Base-by-base conservation (phyloP, 805 yeast species). In the Vanderwaltozyma polyspora region DNA sequence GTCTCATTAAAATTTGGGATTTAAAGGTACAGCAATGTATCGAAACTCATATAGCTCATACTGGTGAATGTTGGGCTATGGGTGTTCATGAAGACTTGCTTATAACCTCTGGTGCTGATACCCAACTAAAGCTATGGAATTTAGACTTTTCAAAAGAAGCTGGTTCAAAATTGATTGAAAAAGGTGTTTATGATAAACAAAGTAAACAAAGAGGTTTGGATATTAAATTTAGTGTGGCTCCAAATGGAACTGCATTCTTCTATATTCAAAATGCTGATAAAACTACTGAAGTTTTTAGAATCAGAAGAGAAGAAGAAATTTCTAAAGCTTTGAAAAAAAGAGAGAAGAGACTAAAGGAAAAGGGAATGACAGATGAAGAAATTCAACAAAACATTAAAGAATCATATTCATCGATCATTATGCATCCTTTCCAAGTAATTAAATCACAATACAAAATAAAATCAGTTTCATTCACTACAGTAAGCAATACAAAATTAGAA, bases 11-110 rank as follows among this genome's bases (percentile, higher is more conserved):
- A 55, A 59, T 91, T 24, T 91, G 99, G 99, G 97, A 91, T 51
- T 60, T 91, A 46, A 79, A 77, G 48, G 63, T 91, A 4, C 85
- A 82, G 53, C 94, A 85, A 55, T 84, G 96, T 59, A 65, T 86
- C 5, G 99, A 91, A 55, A 87, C 97, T 1, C 96, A 87, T 54
- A 76, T 86, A 41, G 95, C 96, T 0, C 95, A 85, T 54, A 68
- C 81, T 16, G 87, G 89, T 38, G 97, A 91, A 57, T 84, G 95
- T 62, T 91, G 97, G 97, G 65, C 82, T 3, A 56, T 86, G 49
- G 81, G 74, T 3, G 53, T 75, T 14, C 62, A 64, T 29, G 53
- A 57, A 8, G 55, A 63, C 22, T 42, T 77, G 34, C 61, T 72
- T 19, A 58, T 86, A 15, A 86, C 96, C 1, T 69, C 81, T 19